Evolutionary conservation across 352 stramenopile genomes (phyloP).

Genomic region (Phytophthora idaei): DNA sequence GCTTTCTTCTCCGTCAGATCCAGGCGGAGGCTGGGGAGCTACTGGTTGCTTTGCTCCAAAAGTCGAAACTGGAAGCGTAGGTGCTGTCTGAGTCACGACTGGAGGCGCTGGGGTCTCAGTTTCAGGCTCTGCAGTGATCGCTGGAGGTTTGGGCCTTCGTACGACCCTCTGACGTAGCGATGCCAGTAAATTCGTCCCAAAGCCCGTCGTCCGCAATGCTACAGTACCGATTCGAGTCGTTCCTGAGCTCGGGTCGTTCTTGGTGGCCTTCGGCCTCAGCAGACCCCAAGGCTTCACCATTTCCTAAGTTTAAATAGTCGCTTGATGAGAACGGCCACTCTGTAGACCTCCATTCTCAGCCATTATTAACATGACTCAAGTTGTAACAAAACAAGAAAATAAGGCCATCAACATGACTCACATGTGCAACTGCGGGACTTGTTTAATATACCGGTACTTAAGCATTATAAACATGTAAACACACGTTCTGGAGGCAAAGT

Average conservation of each 20-base stretch:
- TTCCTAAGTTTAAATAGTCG: neutral
- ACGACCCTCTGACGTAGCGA: conserved; percentile 25
- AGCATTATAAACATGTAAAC: no score
- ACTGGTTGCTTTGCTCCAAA: conserved; percentile 2
- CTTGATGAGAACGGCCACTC: neutral
- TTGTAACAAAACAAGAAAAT: no score
- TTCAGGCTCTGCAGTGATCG: conserved; percentile 10
- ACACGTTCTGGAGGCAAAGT: neutral
- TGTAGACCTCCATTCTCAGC: neutral
- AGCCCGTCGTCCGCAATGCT: conserved; percentile 10
- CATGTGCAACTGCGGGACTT: no score
- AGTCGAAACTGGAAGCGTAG: neutral
- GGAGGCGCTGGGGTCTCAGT: neutral
- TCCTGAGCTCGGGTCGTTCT: neutral
- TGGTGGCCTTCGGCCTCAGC: conserved; percentile 13
- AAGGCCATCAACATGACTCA: no score
- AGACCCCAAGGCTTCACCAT: conserved; percentile 33
- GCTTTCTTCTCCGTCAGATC: conserved; percentile 22
- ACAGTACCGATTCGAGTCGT: conserved; percentile 17
- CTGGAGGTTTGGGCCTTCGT: conserved; percentile 12
- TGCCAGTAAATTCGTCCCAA: conserved; percentile 26
- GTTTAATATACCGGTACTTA: no score
- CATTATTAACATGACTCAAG: no score
- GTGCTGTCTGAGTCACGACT: neutral
- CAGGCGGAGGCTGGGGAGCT: conserved; percentile 27